Conservation (phyloP, 805 yeast genomes). For the Saccharomycopsis fermentans region DNA sequence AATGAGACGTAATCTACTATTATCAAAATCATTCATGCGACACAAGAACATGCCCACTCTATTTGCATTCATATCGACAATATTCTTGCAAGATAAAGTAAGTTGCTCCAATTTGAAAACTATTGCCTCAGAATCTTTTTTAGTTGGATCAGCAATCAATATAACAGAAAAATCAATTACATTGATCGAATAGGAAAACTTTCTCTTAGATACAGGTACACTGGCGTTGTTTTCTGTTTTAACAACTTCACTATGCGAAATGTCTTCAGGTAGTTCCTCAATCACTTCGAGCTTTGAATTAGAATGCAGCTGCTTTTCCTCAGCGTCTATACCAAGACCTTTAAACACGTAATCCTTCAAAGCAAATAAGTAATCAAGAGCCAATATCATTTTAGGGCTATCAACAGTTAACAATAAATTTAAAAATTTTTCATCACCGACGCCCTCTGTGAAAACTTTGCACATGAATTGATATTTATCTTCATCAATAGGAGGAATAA, state of each 20-base stretch:
- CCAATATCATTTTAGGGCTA: slow-evolving; percentile 70
- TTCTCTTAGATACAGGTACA: slow-evolving; percentile 1
- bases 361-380: slow-evolving; percentile 78
- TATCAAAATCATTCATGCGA: slow-evolving; percentile 58
- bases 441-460: slow-evolving; percentile 35
- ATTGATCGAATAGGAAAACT: slow-evolving; percentile 50
- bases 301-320: slow-evolving; percentile 20
- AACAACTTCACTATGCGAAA: slow-evolving; percentile 2
- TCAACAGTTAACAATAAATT: slow-evolving; percentile 57
- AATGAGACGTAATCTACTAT: slow-evolving; percentile 56
- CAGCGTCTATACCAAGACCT: slow-evolving; percentile 33
- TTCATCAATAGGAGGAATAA: slow-evolving; percentile 61
- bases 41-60: slow-evolving; percentile 83
- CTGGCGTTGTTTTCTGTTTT: slow-evolving; percentile 1
- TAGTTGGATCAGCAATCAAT: slow-evolving; percentile 69
- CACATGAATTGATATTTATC: slow-evolving; percentile 66
- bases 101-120: slow-evolving; percentile 83
- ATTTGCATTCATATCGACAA: slow-evolving; percentile 54
- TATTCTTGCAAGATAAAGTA: slow-evolving; percentile 56
- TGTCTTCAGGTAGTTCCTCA: slow-evolving; percentile 12
- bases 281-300: not conserved
- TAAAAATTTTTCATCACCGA: slow-evolving; percentile 31
- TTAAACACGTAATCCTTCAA: slow-evolving; percentile 52
- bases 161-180: slow-evolving; percentile 69
- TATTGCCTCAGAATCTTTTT: slow-evolving; percentile 67